phyloP scores from a whole-genome alignment of 2,329 filamentous ascomycete species.

The Paracorniculantispora psalliotae region DNA sequence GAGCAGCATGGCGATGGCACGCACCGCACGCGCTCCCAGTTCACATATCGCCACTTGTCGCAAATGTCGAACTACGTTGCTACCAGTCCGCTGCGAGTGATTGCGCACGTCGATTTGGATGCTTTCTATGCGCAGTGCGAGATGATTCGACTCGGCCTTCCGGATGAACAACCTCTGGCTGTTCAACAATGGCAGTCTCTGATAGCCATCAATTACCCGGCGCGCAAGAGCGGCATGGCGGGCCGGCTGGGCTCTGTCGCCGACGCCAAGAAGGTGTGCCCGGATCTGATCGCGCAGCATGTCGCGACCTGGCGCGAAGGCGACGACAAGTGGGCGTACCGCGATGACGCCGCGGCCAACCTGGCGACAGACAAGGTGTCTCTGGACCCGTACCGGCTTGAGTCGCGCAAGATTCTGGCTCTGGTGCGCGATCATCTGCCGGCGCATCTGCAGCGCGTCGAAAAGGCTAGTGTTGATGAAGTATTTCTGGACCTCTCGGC shows the following conservation, averaged over 20 bases:
- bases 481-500: slow-evolving; percentile 90
- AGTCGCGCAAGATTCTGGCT: slow-evolving; percentile 77
- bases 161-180: slow-evolving; percentile 74
- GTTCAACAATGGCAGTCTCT: slow-evolving; percentile 76
- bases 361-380: slow-evolving; percentile 91
- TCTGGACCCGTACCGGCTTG: slow-evolving; percentile 81
- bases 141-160: slow-evolving; percentile 73
- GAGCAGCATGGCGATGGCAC: slow-evolving; percentile 21
- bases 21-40: slow-evolving; percentile 54
- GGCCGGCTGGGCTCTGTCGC: slow-evolving; percentile 70
- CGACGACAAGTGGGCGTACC: slow-evolving; percentile 87
- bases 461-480: slow-evolving; percentile 94
- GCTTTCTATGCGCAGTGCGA: slow-evolving; percentile 98
- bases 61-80: slow-evolving; percentile 68
- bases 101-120: slow-evolving; percentile 92
- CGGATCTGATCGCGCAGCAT: slow-evolving; percentile 79
- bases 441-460: slow-evolving; percentile 62
- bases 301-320: slow-evolving; percentile 94
- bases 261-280: slow-evolving; percentile 84
- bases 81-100: slow-evolving; percentile 74
- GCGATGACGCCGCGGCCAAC: slow-evolving; percentile 70
- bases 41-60: slow-evolving; percentile 78
- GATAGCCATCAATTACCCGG: slow-evolving; percentile 95
- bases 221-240: slow-evolving; percentile 68
- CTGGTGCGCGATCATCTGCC: slow-evolving; percentile 72